Base-by-base conservation (phyloP, 495 filamentous ascomycete genomes). In the Baudoinia panamericana region DNA sequence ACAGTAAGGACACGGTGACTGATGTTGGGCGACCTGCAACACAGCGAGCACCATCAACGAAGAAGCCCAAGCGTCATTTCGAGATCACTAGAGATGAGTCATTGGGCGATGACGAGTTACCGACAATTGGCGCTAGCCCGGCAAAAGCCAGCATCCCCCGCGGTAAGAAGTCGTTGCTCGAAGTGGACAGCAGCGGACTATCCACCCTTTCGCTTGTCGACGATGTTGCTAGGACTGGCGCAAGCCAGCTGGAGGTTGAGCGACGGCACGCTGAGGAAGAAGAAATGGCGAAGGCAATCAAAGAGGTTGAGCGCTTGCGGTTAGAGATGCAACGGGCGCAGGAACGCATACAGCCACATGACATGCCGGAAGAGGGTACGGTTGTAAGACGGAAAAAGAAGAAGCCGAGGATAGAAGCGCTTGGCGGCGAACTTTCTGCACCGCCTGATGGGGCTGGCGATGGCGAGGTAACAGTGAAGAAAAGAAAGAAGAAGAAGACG, bases 251-350 rank as follows among this genome's bases (percentile, higher is more conserved):
- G 6, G 64, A 70, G 28, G 57, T 64, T 16, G 72, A 79, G 53
- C 61, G 61, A 31, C 62, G 72, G 31, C 67, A 70, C 49, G 65
- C 67, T 10, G 77, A 86, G 51, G 84, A 93, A 41, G 71, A 67
- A 1, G 86, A 93, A 58, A 88, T 93, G 82, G 70, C 67, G 21
- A 75, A 70, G 53, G 90, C 87, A 4, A 73, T 93, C 65, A 74
- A 76, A 55, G 77, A 93, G 56, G 80, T 97, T 11, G 88, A 95
- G 63, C 67, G 74, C 34, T 58, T 92, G 37, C 67, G 90, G 26
- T 57, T 92, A 36, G 82, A 88, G 58, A 95, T 97, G 85, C 87
- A 95, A 61, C 65, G 84, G 50, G 81, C 80, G 12, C 81, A 82
- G 24, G 87, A 96, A 62, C 63, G 84, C 37, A 79, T 92, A 24